These are phyloP conservation scores for Echites panduratus DNA, from an alignment of 257 asterid species.

Conservation along the genomic window DNA sequence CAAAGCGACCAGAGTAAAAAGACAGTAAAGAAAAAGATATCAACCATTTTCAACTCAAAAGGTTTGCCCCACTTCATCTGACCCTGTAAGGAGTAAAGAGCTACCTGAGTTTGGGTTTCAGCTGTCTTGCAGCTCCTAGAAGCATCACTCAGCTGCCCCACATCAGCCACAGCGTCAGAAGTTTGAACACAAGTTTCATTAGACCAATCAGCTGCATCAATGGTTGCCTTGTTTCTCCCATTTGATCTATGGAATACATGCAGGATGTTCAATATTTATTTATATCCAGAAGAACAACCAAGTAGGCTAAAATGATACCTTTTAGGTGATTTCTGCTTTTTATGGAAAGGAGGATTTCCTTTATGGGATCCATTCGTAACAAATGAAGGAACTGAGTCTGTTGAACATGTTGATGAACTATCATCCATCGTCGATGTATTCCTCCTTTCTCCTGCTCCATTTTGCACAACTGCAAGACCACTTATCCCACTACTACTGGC, in stretches of 20 bases:
- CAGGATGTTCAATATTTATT: background rate
- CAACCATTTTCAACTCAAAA: slow-evolving; percentile 41
- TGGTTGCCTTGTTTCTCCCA: slow-evolving; percentile 38
- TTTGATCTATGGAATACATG: slow-evolving; percentile 32
- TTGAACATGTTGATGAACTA: slow-evolving; percentile 88
- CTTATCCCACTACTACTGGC: slow-evolving; percentile 38
- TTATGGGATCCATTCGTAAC: slow-evolving; percentile 34
- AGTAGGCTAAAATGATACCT: slow-evolving; percentile 30
- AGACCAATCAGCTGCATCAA: slow-evolving; percentile 38
- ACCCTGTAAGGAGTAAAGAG: slow-evolving; percentile 27
- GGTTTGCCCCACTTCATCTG: slow-evolving; percentile 29
- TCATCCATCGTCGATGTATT: slow-evolving; percentile 59
- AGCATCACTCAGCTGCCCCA: slow-evolving; percentile 27
- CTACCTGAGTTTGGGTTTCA: slow-evolving; percentile 32
- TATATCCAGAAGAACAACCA: background rate
- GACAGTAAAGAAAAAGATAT: slow-evolving; percentile 7
- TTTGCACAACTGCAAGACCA: slow-evolving; percentile 47
- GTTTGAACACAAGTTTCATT: slow-evolving; percentile 39
- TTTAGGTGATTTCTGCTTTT: slow-evolving; percentile 49
- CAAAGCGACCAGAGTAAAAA: slow-evolving; percentile 19
- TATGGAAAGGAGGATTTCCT: slow-evolving; percentile 29
- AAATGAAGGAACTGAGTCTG: slow-evolving; percentile 74
- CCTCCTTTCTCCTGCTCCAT: slow-evolving; percentile 46
- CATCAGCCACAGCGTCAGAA: slow-evolving; percentile 37
- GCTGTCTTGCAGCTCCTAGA: slow-evolving; percentile 27